A percentile compares a stretch with the other conserved stretches of the same genome.
Conservation (phyloP, 495 filamentous ascomycete species). For the Aspergillus ostianus region DNA sequence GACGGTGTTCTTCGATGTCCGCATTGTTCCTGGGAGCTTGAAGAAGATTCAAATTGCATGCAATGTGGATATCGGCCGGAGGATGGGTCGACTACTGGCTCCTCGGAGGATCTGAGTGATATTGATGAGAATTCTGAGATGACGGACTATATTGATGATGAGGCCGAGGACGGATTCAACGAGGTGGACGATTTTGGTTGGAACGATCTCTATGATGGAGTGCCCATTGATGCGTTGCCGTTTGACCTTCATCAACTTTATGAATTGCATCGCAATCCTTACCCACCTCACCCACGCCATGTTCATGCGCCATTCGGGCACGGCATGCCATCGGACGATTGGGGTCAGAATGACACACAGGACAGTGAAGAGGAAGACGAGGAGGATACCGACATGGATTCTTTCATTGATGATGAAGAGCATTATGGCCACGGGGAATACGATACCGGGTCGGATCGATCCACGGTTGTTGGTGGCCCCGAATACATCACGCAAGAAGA, state of each 20-base stretch:
- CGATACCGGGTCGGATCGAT: constrained; percentile 28
- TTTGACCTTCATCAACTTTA: constrained; percentile 12
- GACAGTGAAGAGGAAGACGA: constrained; percentile 34
- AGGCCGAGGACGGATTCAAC: constrained; percentile 35
- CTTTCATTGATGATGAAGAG: constrained; percentile 42
- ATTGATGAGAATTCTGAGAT: constrained; percentile 32
- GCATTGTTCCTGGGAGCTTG: constrained; percentile 62
- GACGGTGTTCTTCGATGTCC: constrained; percentile 67
- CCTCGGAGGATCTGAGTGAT: constrained; percentile 26
- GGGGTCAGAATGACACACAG: constrained; percentile 1
- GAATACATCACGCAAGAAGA: constrained; percentile 14
- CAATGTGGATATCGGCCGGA: constrained; percentile 54
- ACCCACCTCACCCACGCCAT: not conserved
- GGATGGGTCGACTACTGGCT: constrained; percentile 32
- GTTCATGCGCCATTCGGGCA: not conserved
- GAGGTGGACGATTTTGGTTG: constrained; percentile 25
- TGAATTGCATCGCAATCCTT: constrained; percentile 5
- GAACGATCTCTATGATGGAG: constrained; percentile 22
- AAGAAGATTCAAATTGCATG: constrained; percentile 52
- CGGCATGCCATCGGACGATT: not conserved
- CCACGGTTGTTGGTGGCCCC: constrained; percentile 29
- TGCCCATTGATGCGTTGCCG: constrained; percentile 12
- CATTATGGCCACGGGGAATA: constrained; percentile 15
- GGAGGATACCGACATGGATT: constrained; percentile 38
- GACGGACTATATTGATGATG: constrained; percentile 35